phyloP scores from a whole-genome alignment of 331 rosid genomes.

The Saraca asoca region DNA sequence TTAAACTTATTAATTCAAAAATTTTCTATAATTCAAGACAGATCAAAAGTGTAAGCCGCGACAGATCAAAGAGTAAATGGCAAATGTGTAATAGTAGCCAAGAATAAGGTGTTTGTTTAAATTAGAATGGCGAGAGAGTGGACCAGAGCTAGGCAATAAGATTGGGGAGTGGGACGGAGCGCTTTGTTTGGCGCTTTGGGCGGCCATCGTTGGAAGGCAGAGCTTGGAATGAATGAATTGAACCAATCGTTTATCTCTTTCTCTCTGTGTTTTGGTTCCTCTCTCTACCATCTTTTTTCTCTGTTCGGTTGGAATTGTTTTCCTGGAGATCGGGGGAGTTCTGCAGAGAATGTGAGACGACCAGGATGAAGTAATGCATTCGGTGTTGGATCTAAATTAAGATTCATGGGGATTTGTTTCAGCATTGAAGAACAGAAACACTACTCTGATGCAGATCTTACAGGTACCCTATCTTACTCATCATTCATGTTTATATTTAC shows the following conservation, averaged over 20 bases:
- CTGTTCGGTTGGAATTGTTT: constrained; percentile 1
- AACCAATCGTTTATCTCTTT: constrained; percentile 13
- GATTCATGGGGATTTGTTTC: constrained; percentile 86
- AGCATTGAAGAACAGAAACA: constrained; percentile 57
- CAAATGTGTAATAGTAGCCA: constrained; percentile 27
- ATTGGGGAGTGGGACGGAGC: constrained; percentile 1
- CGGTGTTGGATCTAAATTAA: constrained; percentile 37
- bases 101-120: constrained; percentile 4
- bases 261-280: neutral
- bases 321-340: constrained; percentile 15
- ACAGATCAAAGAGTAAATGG: neutral
- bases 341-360: neutral
- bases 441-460: constrained; percentile 34
- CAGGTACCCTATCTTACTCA: constrained; percentile 26
- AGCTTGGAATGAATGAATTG: constrained; percentile 31
- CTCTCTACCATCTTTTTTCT: constrained; percentile 24
- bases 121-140: neutral
- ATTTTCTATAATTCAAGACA: too few species aligned
- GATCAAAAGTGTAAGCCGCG: too few species aligned
- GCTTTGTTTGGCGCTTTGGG: constrained; percentile 48
- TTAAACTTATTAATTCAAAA: too few species aligned
- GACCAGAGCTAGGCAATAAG: constrained; percentile 5
- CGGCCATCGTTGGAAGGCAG: constrained; percentile 38
- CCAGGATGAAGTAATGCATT: constrained; percentile 35
- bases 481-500: too few species aligned